Conservation (phyloP, 768 basidiomycete genomes). For the Baorangia bicolor region DNA sequence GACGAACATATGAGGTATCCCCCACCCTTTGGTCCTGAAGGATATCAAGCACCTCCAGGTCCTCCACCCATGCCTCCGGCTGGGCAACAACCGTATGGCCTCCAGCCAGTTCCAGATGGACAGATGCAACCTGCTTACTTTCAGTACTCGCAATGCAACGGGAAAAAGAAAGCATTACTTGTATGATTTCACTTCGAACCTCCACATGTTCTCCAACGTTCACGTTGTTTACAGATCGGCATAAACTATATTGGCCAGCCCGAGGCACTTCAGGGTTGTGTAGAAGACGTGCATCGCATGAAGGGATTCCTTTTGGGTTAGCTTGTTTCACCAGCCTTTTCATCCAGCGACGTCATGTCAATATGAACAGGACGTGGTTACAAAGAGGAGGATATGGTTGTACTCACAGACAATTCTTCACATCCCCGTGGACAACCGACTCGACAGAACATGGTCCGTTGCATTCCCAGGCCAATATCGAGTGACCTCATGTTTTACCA, state of each 20-base stretch:
- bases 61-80: conserved; percentile 55
- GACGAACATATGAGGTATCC: neutral
- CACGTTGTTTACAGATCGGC: conserved; percentile 58
- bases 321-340: conserved; percentile 20
- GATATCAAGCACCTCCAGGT: conserved; percentile 19
- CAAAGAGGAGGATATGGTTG: conserved; percentile 76
- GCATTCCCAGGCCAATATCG: neutral
- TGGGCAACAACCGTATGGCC: conserved; percentile 61
- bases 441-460: conserved; percentile 71
- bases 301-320: conserved; percentile 70
- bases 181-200: conserved; percentile 42
- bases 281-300: conserved; percentile 88
- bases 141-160: conserved; percentile 87
- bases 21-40: neutral
- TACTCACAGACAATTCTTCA: conserved; percentile 74
- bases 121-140: conserved; percentile 61
- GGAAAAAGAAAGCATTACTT: conserved; percentile 84
- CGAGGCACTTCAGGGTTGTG: conserved; percentile 77
- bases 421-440: conserved; percentile 72
- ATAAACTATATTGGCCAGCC: conserved; percentile 79
- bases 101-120: conserved; percentile 49
- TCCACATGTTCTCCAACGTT: neutral
- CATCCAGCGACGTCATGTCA: neutral
- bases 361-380: conserved; percentile 46
- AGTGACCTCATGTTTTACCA: conserved; percentile 23